Conservation (phyloP, 1,284 basidiomycete species). For the Nidula niveotomentosa region DNA sequence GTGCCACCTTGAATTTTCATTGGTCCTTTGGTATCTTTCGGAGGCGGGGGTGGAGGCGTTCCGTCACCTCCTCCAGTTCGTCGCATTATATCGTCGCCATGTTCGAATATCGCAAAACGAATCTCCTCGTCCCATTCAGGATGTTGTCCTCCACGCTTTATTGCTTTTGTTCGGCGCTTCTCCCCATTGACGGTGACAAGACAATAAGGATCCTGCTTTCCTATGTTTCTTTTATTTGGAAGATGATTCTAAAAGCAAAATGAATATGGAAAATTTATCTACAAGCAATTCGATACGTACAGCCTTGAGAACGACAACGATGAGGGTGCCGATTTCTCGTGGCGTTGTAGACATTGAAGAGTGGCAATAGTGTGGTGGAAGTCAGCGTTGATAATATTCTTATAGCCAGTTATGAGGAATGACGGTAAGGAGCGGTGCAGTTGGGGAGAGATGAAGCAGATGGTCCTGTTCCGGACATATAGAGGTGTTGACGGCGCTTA, state of each 20-base stretch:
- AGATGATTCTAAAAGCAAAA: constrained; percentile 72
- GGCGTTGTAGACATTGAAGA: constrained; percentile 52
- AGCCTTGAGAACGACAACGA: constrained; percentile 94
- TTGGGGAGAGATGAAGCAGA: no score
- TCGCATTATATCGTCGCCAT: constrained; percentile 65
- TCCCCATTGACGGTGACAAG: constrained; percentile 77
- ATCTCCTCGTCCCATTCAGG: constrained; percentile 99
- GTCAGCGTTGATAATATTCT: background rate
- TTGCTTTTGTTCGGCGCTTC: constrained; percentile 84
- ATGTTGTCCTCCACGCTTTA: constrained; percentile 96
- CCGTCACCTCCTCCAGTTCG: constrained; percentile 47
- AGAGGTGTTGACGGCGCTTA: no score
- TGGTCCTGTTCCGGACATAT: no score
- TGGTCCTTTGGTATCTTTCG: constrained; percentile 43
- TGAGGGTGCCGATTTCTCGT: constrained; percentile 88
- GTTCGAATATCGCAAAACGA: constrained; percentile 89
- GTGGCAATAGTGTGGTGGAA: constrained; percentile 11
- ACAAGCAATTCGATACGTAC: constrained; percentile 49
- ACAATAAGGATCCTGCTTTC: constrained; percentile 98
- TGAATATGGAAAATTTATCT: background rate
- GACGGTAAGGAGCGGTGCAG: background rate
- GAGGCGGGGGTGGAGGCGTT: constrained; percentile 63
- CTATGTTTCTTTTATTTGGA: constrained; percentile 92
- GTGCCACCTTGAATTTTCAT: constrained; percentile 75
- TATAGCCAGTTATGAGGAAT: constrained; percentile 9